Evolutionary conservation across 2,329 filamentous ascomycete genomes (phyloP).

Genomic region (Didymella glomerata): DNA sequence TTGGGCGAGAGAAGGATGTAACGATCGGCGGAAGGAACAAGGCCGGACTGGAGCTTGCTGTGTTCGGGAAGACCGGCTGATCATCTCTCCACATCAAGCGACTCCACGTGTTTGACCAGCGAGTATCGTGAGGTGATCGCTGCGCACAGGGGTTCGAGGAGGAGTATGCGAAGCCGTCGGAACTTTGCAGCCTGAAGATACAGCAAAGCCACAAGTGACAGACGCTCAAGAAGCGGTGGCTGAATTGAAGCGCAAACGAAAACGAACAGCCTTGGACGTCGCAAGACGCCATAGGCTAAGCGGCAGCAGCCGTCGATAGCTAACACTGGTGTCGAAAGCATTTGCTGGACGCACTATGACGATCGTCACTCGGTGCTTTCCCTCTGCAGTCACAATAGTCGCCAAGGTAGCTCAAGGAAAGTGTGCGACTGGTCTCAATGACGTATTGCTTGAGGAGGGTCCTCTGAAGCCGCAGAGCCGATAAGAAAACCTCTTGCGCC

Average conservation of each 20-base stretch:
- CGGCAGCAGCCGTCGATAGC: constrained; percentile 21
- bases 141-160: background rate
- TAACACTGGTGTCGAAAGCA: constrained; percentile 12
- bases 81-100: constrained; percentile 28
- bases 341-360: constrained; percentile 21
- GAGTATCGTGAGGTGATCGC: constrained; percentile 4
- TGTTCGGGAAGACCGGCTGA: constrained; percentile 32
- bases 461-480: constrained; percentile 22
- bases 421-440: constrained; percentile 11
- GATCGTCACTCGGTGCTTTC: constrained; percentile 22
- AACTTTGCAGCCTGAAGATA: background rate
- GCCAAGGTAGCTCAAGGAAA: constrained; percentile 17
- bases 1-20: constrained; percentile 6
- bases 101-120: constrained; percentile 33
- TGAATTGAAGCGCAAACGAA: constrained; percentile 1
- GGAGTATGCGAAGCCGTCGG: background rate
- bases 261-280: constrained; percentile 1
- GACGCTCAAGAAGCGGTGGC: background rate
- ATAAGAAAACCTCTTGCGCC: constrained; percentile 19
- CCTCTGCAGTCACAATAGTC: constrained; percentile 4
- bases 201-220: constrained; percentile 8
- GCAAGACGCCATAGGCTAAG: constrained; percentile 15
- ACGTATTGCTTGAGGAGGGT: constrained; percentile 10
- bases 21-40: constrained; percentile 29
- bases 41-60: constrained; percentile 19